These are phyloP conservation scores for Grigorovia transvaalensis DNA, from an alignment of 805 yeast genomes.

Conservation along the genomic window DNA sequence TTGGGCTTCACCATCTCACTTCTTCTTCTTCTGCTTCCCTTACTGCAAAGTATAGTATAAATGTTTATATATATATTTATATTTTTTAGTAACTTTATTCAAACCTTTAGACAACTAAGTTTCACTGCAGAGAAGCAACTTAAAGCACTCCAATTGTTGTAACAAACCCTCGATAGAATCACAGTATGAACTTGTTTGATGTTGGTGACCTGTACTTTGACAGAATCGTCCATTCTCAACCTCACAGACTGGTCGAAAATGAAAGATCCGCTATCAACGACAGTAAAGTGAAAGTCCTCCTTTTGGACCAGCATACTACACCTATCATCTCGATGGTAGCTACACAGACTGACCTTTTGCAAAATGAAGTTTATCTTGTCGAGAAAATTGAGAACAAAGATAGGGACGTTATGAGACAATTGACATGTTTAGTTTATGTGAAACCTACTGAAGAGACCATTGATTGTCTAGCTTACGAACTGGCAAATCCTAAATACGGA, in stretches of 20 bases:
- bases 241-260: conserved; percentile 5
- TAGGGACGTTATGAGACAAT: conserved; percentile 65
- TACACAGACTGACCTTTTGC: conserved; percentile 74
- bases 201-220: conserved; percentile 37
- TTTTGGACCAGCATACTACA: conserved; percentile 73
- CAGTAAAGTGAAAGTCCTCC: conserved; percentile 51
- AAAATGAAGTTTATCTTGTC: conserved; percentile 74
- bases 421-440: conserved; percentile 70
- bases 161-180: no score
- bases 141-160: no score
- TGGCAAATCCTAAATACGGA: conserved; percentile 69
- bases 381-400: conserved; percentile 54
- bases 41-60: not conserved
- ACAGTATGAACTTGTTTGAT: conserved; percentile 36
- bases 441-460: conserved; percentile 63
- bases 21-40: conserved; percentile 12
- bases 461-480: conserved; percentile 49
- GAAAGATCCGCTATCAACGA: not conserved
- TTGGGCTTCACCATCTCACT: not conserved
- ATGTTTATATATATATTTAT: no score
- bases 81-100: no score
- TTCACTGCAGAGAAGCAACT: no score
- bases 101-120: no score
- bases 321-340: conserved; percentile 79
- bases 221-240: conserved; percentile 28